Percentiles rank a stretch among this genome's conserved stretches.
Conservation (phyloP, 106 monocot genomes). For the Agapanthus africanus region DNA sequence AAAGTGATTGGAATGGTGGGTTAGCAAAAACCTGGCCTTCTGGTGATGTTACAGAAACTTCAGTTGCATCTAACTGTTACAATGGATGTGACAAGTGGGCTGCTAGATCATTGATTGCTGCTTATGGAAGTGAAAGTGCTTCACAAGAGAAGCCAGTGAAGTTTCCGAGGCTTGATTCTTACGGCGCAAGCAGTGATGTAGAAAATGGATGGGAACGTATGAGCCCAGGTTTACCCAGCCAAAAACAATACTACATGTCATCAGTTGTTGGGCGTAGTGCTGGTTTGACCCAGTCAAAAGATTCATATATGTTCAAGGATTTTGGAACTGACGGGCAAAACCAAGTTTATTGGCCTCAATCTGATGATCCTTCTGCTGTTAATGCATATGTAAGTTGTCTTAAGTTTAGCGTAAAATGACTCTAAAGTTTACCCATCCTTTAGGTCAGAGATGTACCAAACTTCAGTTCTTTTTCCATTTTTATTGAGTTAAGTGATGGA, state of each 20-base stretch:
- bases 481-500: too few relatives aligned
- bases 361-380: too few relatives aligned
- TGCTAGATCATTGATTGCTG: conserved; percentile 57
- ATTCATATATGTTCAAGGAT: conserved; percentile 14
- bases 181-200: conserved; percentile 27
- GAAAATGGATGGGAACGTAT: conserved; percentile 85
- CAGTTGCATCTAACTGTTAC: conserved; percentile 2
- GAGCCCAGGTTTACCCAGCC: conserved; percentile 61
- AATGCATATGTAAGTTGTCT: too few relatives aligned
- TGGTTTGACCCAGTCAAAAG: conserved; percentile 18
- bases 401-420: too few relatives aligned
- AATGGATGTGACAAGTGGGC: conserved; percentile 39
- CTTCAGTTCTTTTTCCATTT: too few relatives aligned
- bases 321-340: too few relatives aligned
- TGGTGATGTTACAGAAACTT: conserved; percentile 15
- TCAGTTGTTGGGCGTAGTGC: conserved; percentile 11
- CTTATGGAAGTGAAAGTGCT: conserved; percentile 55
- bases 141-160: conserved; percentile 40
- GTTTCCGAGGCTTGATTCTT: conserved; percentile 29
- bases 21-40: conserved; percentile 19
- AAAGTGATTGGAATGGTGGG: conserved; percentile 27
- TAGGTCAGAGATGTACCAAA: too few relatives aligned
- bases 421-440: too few relatives aligned
- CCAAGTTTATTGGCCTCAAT: too few relatives aligned
- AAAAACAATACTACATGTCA: conserved; percentile 17